Conservation (phyloP, 2,329 filamentous ascomycete genomes). For the Hymenotorrendiella dingleyae region DNA sequence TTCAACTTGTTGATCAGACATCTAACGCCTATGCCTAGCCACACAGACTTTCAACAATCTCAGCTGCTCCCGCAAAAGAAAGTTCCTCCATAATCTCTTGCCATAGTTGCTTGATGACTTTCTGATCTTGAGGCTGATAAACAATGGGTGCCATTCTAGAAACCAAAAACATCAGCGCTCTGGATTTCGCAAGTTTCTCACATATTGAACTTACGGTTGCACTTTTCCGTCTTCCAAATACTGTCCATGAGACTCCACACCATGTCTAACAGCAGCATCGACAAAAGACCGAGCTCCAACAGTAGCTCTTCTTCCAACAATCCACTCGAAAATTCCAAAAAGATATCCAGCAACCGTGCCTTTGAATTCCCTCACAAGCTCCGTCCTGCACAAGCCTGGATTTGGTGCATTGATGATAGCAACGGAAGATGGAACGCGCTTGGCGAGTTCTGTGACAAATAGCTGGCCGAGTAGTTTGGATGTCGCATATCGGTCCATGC, state of each 20-base stretch:
- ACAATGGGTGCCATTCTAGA: constrained; percentile 4
- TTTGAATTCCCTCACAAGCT: constrained; percentile 1
- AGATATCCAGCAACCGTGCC: neutral
- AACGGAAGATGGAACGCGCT: constrained; percentile 3
- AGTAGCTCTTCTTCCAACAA: constrained; percentile 3
- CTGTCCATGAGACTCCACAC: constrained; percentile 7
- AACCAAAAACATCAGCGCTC: neutral
- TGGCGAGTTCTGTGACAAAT: constrained; percentile 9
- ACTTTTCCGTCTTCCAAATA: constrained; percentile 8
- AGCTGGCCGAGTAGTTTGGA: constrained; percentile 12
- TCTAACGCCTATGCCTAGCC: no score
- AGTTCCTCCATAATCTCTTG: constrained; percentile 11
- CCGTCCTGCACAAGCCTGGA: constrained; percentile 5
- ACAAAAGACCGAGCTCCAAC: constrained; percentile 6
- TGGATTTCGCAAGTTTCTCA: neutral
- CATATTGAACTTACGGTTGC: constrained; percentile 6
- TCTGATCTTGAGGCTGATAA: constrained; percentile 1
- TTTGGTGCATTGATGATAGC: constrained; percentile 6
- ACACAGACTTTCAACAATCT: no score
- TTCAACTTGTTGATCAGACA: no score
- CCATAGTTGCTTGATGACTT: constrained; percentile 2
- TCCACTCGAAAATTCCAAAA: neutral
- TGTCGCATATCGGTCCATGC: constrained; percentile 3
- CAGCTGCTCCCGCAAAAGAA: no score
- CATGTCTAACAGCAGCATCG: constrained; percentile 3